Conservation (phyloP, 2,329 filamentous ascomycete species). For the Neospermospora avenae region DNA sequence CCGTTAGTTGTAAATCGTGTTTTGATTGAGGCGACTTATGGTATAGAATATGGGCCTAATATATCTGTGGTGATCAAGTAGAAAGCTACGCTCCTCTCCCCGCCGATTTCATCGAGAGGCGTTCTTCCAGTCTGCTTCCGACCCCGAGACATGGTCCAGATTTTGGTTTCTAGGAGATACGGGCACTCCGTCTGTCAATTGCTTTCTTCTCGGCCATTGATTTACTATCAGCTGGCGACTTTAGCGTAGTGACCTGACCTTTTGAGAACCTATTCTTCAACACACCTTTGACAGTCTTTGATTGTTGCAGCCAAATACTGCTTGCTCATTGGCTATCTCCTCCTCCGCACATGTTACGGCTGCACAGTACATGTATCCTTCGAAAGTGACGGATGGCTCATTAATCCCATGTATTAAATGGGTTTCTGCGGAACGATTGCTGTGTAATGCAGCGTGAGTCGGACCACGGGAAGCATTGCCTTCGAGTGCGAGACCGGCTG, state of each 20-base stretch:
- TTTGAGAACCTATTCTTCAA: constrained; percentile 26
- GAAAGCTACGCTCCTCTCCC: constrained; percentile 45
- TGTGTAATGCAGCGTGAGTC: constrained; percentile 10
- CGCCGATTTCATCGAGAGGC: constrained; percentile 44
- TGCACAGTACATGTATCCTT: constrained; percentile 38
- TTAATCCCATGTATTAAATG: constrained; percentile 22
- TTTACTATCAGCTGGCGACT: constrained; percentile 9
- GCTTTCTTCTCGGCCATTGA: constrained; percentile 12
- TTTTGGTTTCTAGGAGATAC: background rate
- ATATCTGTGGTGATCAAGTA: constrained; percentile 29
- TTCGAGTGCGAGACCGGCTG: constrained; percentile 26
- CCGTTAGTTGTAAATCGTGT: constrained; percentile 14
- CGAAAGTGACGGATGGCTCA: constrained; percentile 35
- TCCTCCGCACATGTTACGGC: constrained; percentile 36
- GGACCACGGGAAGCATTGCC: constrained; percentile 27
- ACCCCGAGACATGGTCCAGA: constrained; percentile 28
- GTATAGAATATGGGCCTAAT: constrained; percentile 22
- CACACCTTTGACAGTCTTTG: constrained; percentile 23
- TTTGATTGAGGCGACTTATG: constrained; percentile 23
- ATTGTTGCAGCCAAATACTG: constrained; percentile 16
- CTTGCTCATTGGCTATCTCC: constrained; percentile 25
- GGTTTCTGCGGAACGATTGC: constrained; percentile 19
- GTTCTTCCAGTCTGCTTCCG: constrained; percentile 45
- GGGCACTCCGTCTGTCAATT: constrained; percentile 13
- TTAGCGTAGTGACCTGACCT: constrained; percentile 7